These are phyloP conservation scores for Cephalotrichum gorgonifer DNA, from an alignment of 2,329 filamentous ascomycete genomes.

Conservation along the genomic window DNA sequence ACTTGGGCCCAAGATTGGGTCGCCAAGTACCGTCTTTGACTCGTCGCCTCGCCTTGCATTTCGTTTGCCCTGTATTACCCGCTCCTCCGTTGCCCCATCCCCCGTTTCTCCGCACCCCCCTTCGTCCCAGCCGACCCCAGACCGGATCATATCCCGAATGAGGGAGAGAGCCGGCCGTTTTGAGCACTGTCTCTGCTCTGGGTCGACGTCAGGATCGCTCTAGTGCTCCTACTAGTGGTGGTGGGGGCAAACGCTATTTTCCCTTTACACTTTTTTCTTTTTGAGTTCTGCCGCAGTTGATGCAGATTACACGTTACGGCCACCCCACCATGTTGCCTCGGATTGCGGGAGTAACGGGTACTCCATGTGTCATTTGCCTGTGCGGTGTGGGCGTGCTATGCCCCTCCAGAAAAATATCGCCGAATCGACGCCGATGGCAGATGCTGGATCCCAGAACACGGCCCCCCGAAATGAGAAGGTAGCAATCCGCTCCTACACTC, in stretches of 20 bases:
- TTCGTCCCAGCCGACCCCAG: too few relatives aligned
- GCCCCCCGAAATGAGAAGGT: not conserved
- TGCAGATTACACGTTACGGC: not conserved
- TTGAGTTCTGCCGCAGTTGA: not conserved
- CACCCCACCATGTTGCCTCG: not conserved
- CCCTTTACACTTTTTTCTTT: not conserved
- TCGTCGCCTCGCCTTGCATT: too few relatives aligned
- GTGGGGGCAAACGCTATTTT: not conserved
- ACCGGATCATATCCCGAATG: too few relatives aligned
- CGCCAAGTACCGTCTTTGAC: too few relatives aligned
- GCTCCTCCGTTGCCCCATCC: too few relatives aligned
- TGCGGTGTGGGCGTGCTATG: constrained; percentile 7
- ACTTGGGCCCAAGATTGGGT: too few relatives aligned
- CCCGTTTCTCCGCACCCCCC: too few relatives aligned
- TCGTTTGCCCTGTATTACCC: too few relatives aligned
- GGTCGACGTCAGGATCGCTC: not conserved
- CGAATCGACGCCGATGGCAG: constrained; percentile 14
- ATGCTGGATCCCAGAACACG: constrained; percentile 2
- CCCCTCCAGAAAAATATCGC: constrained; percentile 9
- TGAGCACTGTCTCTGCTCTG: not conserved
- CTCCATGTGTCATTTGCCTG: constrained; percentile 4
- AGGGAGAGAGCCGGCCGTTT: too few relatives aligned
- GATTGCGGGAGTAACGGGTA: constrained; percentile 1
- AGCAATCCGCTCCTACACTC: constrained; percentile 3
- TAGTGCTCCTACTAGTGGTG: not conserved